Evolutionary conservation across 2,329 filamentous ascomycete species (phyloP), one percentile per base, ranked within the genome.

Genomic region (Neoarthrinium moseri): DNA sequence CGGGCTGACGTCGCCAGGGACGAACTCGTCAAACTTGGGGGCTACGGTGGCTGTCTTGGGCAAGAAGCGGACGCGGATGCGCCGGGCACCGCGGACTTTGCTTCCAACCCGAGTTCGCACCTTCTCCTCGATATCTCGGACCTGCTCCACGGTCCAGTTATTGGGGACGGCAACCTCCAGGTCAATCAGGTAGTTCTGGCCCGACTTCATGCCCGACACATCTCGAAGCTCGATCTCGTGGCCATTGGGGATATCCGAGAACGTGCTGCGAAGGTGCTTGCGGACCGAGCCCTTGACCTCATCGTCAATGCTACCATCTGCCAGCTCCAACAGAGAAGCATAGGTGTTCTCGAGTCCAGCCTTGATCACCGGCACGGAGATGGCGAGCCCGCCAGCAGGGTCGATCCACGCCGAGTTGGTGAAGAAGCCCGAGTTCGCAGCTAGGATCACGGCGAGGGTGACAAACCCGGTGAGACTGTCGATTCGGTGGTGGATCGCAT

Each of bases 391-490:
- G 45, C 94, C 94, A 23, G 97, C 87, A 8, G 94, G 91, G 66
- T 99, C 94, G 41, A 97, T 77, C 91, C 94, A 97, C 23, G 87
- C 81, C 43, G 92, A 91, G 59, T 91, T 86, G 46, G 85, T 78
- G 53, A 96, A 77, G 43, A 95, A 75, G n/a, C n/a, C n/a, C n/a
- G n/a, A n/a, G 66, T 97, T 95, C 38, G 91, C 91, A 35, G 91
- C 91, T 15, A 90, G 82, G 58, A 99, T 96, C 20, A 89, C 92
- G 47, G 87, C 77, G 23, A 97, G 78, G 2, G 94, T 95, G 46
- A 97, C 94, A 57, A 97, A 88, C 54, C 92, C 92, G 2, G 94
- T 99, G 46, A 96, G 78, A 48, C 91, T 96, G 69, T 99, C 94
- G 63, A 99, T 86, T 50, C 94, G 89, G 73, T 97, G 94, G 70